These are phyloP conservation scores for Heliamphora exappendiculata DNA, from an alignment of 148 eudicot genomes.

Conservation along the genomic window DNA sequence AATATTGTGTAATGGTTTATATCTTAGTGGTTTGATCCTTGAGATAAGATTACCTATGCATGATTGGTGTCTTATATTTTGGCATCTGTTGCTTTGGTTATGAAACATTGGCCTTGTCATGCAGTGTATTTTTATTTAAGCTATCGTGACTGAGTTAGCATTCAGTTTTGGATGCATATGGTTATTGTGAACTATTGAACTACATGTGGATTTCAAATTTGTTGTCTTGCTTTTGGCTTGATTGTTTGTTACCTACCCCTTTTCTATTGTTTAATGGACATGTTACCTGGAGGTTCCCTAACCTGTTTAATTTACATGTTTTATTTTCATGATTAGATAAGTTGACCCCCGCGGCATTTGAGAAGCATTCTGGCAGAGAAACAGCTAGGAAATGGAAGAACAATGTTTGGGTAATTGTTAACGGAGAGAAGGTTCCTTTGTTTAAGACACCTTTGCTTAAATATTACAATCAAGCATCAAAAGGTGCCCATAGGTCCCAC, in stretches of 20 bases:
- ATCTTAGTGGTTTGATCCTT: not conserved
- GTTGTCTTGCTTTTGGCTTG: not conserved
- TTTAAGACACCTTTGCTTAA: constrained; percentile 54
- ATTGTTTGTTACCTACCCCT: not conserved
- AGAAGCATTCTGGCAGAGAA: constrained; percentile 72
- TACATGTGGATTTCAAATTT: not conserved
- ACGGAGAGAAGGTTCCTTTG: constrained; percentile 67
- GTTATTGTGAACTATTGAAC: not conserved
- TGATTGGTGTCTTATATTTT: not conserved
- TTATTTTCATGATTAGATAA: constrained; percentile 31
- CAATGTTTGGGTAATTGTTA: constrained; percentile 52
- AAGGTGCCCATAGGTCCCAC: constrained; percentile 29
- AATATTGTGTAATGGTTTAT: not conserved
- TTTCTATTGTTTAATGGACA: constrained; percentile 7
- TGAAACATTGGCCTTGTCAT: not conserved
- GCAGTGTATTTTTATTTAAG: not conserved
- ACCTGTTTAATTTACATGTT: not conserved
- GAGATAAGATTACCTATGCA: not conserved
- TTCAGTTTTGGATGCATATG: not conserved
- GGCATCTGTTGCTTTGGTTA: not conserved
- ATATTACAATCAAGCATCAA: constrained; percentile 40
- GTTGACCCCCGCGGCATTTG: constrained; percentile 67
- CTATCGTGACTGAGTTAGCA: not conserved
- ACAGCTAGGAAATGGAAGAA: constrained; percentile 64
- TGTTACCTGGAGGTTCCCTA: not conserved